Conservation (phyloP, 805 yeast genomes). For the Candida nanaspora region DNA sequence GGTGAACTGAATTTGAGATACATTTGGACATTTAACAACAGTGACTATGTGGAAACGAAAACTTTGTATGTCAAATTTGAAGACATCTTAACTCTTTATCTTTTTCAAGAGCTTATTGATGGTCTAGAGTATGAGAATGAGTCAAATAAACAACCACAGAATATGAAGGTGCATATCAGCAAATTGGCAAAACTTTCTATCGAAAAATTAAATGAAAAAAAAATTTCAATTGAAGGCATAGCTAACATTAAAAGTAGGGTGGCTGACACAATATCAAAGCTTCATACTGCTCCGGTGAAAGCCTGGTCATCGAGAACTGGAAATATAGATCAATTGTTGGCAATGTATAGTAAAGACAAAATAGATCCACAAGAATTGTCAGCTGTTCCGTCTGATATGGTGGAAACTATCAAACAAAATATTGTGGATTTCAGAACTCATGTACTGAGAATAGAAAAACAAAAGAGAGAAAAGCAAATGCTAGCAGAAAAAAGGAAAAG, state of each 20-base stretch:
- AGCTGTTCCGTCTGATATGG: conserved; percentile 48
- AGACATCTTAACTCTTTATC: conserved; percentile 18
- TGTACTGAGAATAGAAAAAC: conserved; percentile 44
- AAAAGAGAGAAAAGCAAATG: conserved; percentile 41
- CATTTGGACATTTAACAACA: conserved; percentile 18
- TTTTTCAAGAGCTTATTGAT: conserved; percentile 9
- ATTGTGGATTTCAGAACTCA: conserved; percentile 50
- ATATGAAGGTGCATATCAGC: neutral
- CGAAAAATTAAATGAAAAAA: neutral
- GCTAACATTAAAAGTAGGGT: neutral
- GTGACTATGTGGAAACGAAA: conserved; percentile 10
- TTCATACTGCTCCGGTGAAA: neutral
- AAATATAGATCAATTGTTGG: conserved; percentile 8
- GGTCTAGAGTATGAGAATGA: neutral
- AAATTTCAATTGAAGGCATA: neutral
- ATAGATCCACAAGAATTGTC: conserved; percentile 51
- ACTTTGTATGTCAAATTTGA: conserved; percentile 19
- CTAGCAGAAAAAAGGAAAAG: conserved; percentile 43
- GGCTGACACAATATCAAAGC: neutral
- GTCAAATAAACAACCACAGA: neutral
- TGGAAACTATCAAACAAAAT: conserved; percentile 44
- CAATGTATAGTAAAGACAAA: conserved; percentile 28
- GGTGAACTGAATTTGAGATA: conserved; percentile 6
- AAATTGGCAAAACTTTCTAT: neutral
- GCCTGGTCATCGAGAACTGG: neutral